Base-by-base conservation (phyloP, 2,329 filamentous ascomycete species). In the Colletotrichum liaoningense region DNA sequence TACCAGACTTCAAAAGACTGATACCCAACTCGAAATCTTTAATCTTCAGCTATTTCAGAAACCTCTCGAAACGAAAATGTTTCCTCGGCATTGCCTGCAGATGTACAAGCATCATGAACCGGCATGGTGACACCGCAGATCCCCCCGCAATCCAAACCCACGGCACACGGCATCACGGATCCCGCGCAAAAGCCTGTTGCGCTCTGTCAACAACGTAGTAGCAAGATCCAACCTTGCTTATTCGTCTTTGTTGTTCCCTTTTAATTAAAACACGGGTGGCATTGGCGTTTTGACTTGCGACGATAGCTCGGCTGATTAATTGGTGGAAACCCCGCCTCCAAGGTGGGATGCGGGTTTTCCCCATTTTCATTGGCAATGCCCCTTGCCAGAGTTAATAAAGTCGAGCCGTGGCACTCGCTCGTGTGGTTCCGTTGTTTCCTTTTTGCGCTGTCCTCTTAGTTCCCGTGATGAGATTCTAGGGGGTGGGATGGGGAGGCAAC, bases 391-490 rank as follows among this genome's bases (percentile, higher is more conserved):
- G n/a, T 33, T 9, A 57, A 63, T 55, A 19, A 35, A 55, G 11
- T 14, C 12, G 7, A 26, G 60, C 52, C 70, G 24, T 70, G 70
- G 66, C 70, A 59, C 55, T 70, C 70, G 70, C 70, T 64, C 19
- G 11, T 26, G 9, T 73, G 66, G 66, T 69, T 70, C 70, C 70
- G 70, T 59, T 65, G n/a, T 73, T 70, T 64, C 66, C 70, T 60
- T 59, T 49, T 64, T 64, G 35, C 42, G 70, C 19, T 60, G 28
- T 8, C 9, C 12, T 26, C 22, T 8, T 5, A 14, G 70, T 38
- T 30, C 70, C 24, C 70, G 66, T 73, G 66, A 73, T 56, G 55
- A 30, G 59, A 54, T 16, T 12, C 4, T n/a, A 11, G 35, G 52
- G 49, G 38, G 6, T 26, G 30, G 55, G 67, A 8, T 42, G 19